Conservation (phyloP, 176 grass and related monocot genomes). For the Eragrostis nindensis region DNA sequence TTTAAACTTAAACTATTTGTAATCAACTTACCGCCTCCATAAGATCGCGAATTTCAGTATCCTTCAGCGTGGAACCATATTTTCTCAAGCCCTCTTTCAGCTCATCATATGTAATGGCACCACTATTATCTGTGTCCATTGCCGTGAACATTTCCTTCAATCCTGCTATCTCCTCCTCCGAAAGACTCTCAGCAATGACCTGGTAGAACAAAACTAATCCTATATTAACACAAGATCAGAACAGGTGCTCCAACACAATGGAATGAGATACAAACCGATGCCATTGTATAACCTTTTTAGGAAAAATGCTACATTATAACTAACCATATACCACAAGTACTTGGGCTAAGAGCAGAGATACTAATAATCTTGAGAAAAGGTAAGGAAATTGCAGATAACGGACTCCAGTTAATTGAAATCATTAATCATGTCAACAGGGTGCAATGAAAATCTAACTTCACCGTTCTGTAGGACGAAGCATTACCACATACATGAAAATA, state of each 20-base stretch:
- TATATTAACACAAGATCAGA: slow-evolving; percentile 10
- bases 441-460: slow-evolving; percentile 35
- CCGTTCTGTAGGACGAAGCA: slow-evolving; percentile 5
- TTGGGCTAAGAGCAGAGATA: slow-evolving; percentile 5
- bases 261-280: not conserved
- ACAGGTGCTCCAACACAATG: not conserved
- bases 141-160: slow-evolving; percentile 78
- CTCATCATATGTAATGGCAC: slow-evolving; percentile 82
- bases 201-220: slow-evolving; percentile 34
- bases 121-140: slow-evolving; percentile 76
- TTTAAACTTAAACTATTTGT: not conserved
- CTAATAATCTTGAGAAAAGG: slow-evolving; percentile 14
- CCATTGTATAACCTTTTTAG: not conserved
- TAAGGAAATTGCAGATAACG: not conserved
- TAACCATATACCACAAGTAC: slow-evolving; percentile 7
- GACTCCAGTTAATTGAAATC: not conserved
- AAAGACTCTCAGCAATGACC: slow-evolving; percentile 87
- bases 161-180: slow-evolving; percentile 81
- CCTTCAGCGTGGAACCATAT: slow-evolving; percentile 67
- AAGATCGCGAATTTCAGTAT: slow-evolving; percentile 72
- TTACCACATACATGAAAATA: not conserved
- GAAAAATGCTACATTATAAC: not conserved
- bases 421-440: slow-evolving; percentile 2
- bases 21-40: slow-evolving; percentile 74
- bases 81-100: slow-evolving; percentile 74